These are phyloP conservation scores for Talaromyces sp. DNA, from an alignment of 2,329 filamentous ascomycete genomes.

Conservation along the genomic window DNA sequence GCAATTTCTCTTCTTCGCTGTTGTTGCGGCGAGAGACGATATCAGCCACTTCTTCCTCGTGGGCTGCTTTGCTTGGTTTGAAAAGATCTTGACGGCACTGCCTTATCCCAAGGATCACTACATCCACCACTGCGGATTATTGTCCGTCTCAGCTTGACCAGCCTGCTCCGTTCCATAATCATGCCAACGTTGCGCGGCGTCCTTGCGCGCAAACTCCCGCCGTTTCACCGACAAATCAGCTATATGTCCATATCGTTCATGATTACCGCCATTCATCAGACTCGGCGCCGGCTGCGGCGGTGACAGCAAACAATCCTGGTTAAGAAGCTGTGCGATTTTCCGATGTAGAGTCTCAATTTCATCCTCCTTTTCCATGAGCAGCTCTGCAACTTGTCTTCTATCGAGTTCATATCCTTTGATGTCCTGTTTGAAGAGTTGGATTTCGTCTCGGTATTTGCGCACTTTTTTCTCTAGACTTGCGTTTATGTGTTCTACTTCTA, in stretches of 20 bases:
- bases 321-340: slow-evolving; percentile 24
- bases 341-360: slow-evolving; percentile 28
- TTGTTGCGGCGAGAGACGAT: not conserved
- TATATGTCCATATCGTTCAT: not conserved
- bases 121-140: not conserved
- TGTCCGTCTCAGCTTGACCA: not conserved
- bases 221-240: not conserved
- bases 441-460: slow-evolving; percentile 45
- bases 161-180: not conserved
- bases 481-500: slow-evolving; percentile 34
- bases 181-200: not conserved
- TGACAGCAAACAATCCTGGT: slow-evolving; percentile 8
- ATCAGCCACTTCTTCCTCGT: not conserved
- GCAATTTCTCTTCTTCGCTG: slow-evolving; percentile 8
- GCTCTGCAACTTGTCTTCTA: slow-evolving; percentile 25
- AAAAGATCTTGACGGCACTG: not conserved
- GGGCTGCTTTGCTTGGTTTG: slow-evolving; percentile 7
- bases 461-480: slow-evolving; percentile 23
- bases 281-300: not conserved
- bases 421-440: slow-evolving; percentile 49
- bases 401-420: slow-evolving; percentile 45
- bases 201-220: not conserved
- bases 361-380: slow-evolving; percentile 24
- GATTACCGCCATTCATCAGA: not conserved
- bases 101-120: not conserved